Conservation (phyloP, 2,329 filamentous ascomycete genomes). For the Diaporthe helianthi region DNA sequence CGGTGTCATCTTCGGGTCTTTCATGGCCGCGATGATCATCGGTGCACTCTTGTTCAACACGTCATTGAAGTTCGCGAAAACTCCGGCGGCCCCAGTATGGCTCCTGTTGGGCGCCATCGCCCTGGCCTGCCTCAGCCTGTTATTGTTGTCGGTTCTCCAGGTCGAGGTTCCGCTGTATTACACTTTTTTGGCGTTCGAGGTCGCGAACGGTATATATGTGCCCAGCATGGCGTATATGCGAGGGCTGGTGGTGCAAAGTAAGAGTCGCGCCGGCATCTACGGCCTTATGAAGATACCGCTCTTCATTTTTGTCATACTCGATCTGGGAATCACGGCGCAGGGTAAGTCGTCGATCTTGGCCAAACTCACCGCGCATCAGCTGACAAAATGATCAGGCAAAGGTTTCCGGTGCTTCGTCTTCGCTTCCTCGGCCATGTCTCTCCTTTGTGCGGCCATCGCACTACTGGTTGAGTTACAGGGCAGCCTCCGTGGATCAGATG, state of each 20-base stretch:
- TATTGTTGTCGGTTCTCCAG: constrained; percentile 36
- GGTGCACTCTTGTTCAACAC: constrained; percentile 35
- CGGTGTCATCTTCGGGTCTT: constrained; percentile 61
- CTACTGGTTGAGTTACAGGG: constrained; percentile 25
- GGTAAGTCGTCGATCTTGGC: constrained; percentile 22
- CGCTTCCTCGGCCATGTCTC: constrained; percentile 28
- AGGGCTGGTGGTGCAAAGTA: constrained; percentile 41
- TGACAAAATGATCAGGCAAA: constrained; percentile 19
- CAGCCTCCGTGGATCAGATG: neutral
- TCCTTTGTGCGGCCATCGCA: constrained; percentile 20
- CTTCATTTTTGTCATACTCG: constrained; percentile 36
- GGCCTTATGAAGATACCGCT: constrained; percentile 39
- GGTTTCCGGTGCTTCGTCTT: constrained; percentile 28
- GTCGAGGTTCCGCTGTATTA: constrained; percentile 39
- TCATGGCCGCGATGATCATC: constrained; percentile 47
- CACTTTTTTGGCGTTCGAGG: constrained; percentile 43
- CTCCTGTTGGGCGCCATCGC: constrained; percentile 40
- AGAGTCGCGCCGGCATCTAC: constrained; percentile 41
- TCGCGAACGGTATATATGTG: constrained; percentile 45
- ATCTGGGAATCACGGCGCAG: constrained; percentile 32
- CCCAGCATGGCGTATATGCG: constrained; percentile 44
- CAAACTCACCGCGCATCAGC: neutral
- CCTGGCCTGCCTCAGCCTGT: constrained; percentile 38
- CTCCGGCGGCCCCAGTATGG: constrained; percentile 10
- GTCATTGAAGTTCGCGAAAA: neutral